Base-by-base conservation (phyloP, 2,329 filamentous ascomycete genomes). In the Xylariaceae sp. region DNA sequence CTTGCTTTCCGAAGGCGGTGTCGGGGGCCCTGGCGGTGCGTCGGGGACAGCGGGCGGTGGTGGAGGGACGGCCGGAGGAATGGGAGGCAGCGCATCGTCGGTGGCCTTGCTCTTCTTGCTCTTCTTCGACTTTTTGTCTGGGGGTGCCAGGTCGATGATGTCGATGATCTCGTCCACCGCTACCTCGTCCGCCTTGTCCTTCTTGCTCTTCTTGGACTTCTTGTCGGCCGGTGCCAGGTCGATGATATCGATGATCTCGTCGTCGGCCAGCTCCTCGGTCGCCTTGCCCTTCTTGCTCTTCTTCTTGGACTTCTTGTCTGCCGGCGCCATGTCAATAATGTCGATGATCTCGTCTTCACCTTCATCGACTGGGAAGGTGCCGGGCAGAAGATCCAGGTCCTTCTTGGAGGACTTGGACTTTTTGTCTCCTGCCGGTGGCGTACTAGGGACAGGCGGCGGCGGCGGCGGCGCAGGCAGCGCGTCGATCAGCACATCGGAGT, bases 1-100 rank as follows among this genome's bases (percentile, higher is more conserved):
- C 39, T 68, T 77, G 10, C 69, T 61, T 32, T 79, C 75, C 12
- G 74, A 61, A 4, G 69, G 66, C 18, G 71, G 68, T 6, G 68
- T 64, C 29, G 64, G 53, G 19, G 68, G 66, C 28, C 58, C 59
- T 32, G 64, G 54, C 23, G 68, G 67, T 25, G 58, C 60, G 32
- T 73, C 70, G 15, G 65, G 63, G 5, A 63, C 64, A 13, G 63
- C 60, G 3, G 67, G 64, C n/a, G 66, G 63, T 3, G 65, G 64
- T 5, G 68, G 57, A 7, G 62, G 60, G 0, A 65, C 61, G 4
- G 47, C 40, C 10, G 48, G 48, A 14, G 49, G 44, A 5, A 47
- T 36, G 12, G 47, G 46, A 21, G 46, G 11, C 14, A 15, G 56
- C 21, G 51, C 50, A 8, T 53, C 50, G 28, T 58, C 56, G 10